Evolutionary conservation across 352 stramenopile genomes (phyloP), one percentile per base, ranked within the genome.

Genomic region (Globisporangium takayamanum): DNA sequence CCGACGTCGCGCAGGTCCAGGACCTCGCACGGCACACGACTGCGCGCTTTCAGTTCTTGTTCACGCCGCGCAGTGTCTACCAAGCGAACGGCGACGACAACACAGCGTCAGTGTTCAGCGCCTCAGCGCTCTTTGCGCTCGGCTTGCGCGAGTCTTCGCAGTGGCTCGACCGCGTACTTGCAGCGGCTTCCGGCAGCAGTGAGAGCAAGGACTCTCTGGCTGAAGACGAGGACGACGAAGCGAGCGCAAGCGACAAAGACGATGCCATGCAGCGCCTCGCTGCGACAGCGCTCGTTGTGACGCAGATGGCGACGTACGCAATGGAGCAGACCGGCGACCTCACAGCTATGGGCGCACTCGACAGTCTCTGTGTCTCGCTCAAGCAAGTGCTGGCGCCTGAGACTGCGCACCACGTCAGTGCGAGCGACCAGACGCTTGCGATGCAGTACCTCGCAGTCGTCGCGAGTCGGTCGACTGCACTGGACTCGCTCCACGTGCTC

Each of bases 401-500:
- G 22, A 54, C 12, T 14, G 52, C 50, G 7, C 20, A 37, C 0
- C 28, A 55, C 59, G 48, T 55, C 25, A 52, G 26, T 6, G 45
- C 72, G 3, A 74, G 70, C 51, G 68, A 77, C 33, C 60, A 79
- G 42, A 69, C 76, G 14, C 61, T 84, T 48, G 63, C 68, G 33
- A 60, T 75, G 3, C 74, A 66, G 12, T 74, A 53, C 37, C 55
- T 86, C 22, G 63, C 65, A 41, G 67, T 74, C 28, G 46, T 82
- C 14, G 72, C 62, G 12, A 54, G 51, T 14, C 69, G 73, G 18
- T 16, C 57, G n/a, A 55, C 54, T 8, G 65, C 60, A 0, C 18
- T 84, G 0, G 74, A 84, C 25, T 67, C 72, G 20, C 28, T 86
- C 2, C 49, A 52, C 7, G 59, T 66, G 15, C 79, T 84, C 54